These are phyloP conservation scores for Teratosphaeria nubilosa DNA, from an alignment of 2,329 filamentous ascomycete genomes.

Conservation along the genomic window DNA sequence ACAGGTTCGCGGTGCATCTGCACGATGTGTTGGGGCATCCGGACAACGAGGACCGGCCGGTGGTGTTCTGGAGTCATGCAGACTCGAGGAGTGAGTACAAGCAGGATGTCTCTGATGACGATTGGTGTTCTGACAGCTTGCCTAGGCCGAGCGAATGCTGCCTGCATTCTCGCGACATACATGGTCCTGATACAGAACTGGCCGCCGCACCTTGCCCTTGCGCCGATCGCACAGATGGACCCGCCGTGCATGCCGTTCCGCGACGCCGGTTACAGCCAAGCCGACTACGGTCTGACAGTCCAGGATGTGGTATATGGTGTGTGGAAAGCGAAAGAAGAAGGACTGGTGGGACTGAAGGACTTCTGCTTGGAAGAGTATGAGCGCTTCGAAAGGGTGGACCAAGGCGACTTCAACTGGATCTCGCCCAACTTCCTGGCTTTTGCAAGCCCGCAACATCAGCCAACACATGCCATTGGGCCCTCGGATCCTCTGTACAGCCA, in stretches of 20 bases:
- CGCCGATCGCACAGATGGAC: slow-evolving; percentile 91
- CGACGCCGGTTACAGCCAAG: slow-evolving; percentile 95
- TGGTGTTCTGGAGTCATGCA: slow-evolving; percentile 92
- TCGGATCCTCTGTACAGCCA: slow-evolving; percentile 63
- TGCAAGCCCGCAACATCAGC: slow-evolving; percentile 80
- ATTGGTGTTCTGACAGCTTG: slow-evolving; percentile 10
- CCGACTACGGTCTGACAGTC: slow-evolving; percentile 88
- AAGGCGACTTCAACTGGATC: slow-evolving; percentile 99
- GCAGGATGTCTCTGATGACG: too few species aligned
- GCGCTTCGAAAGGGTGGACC: slow-evolving; percentile 86
- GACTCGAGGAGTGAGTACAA: slow-evolving; percentile 65
- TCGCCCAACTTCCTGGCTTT: slow-evolving; percentile 93
- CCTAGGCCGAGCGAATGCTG: slow-evolving; percentile 78
- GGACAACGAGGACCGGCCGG: slow-evolving; percentile 77
- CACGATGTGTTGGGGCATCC: slow-evolving; percentile 90
- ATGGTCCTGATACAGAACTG: slow-evolving; percentile 98
- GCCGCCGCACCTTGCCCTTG: slow-evolving; percentile 90
- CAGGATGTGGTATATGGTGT: slow-evolving; percentile 98
- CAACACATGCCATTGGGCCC: slow-evolving; percentile 60
- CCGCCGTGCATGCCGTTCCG: slow-evolving; percentile 98
- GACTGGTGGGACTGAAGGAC: slow-evolving; percentile 79
- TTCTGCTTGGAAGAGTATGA: slow-evolving; percentile 98
- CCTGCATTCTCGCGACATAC: slow-evolving; percentile 91
- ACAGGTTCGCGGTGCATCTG: slow-evolving; percentile 90
- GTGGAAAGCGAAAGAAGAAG: slow-evolving; percentile 97